phyloP scores from a whole-genome alignment of 2,329 filamentous ascomycete genomes.

The Scedosporium minutisporum region DNA sequence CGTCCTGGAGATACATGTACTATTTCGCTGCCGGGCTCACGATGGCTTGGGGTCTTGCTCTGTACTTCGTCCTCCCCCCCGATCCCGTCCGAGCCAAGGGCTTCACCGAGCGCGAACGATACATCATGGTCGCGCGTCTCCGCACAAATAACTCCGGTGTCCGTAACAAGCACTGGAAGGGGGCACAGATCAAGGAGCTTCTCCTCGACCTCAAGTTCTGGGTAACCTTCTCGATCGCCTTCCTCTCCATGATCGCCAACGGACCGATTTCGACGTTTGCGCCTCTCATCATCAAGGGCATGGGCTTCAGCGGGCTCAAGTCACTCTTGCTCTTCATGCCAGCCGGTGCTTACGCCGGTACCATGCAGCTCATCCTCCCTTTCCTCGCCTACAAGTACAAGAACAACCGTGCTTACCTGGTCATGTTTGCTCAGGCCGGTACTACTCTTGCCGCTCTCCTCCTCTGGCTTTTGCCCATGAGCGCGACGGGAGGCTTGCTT shows the following conservation, averaged over 20 bases:
- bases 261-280: slow-evolving; percentile 34
- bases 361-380: slow-evolving; percentile 26
- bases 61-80: slow-evolving; percentile 10
- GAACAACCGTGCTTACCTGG: slow-evolving; percentile 25
- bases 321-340: slow-evolving; percentile 32
- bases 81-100: slow-evolving; percentile 10
- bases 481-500: slow-evolving; percentile 30
- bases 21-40: slow-evolving; percentile 13
- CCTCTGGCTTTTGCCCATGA: slow-evolving; percentile 31
- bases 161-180: slow-evolving; percentile 36
- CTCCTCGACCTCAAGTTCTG: slow-evolving; percentile 50
- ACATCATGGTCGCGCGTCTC: slow-evolving; percentile 43
- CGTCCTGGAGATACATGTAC: slow-evolving; percentile 15
- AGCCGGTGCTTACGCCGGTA: slow-evolving; percentile 25
- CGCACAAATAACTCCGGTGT: slow-evolving; percentile 36
- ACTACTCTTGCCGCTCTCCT: slow-evolving; percentile 31
- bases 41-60: slow-evolving; percentile 10
- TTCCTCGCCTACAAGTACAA: slow-evolving; percentile 28
- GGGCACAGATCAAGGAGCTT: slow-evolving; percentile 43
- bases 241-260: slow-evolving; percentile 32
- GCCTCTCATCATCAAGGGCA: slow-evolving; percentile 33
- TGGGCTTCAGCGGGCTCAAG: slow-evolving; percentile 32
- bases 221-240: slow-evolving; percentile 43
- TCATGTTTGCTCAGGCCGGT: slow-evolving; percentile 28
- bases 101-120: slow-evolving; percentile 20